Base-by-base conservation (phyloP, 225 moss, liverwort and hornwort species). In the Antitrichia curtipendula region DNA sequence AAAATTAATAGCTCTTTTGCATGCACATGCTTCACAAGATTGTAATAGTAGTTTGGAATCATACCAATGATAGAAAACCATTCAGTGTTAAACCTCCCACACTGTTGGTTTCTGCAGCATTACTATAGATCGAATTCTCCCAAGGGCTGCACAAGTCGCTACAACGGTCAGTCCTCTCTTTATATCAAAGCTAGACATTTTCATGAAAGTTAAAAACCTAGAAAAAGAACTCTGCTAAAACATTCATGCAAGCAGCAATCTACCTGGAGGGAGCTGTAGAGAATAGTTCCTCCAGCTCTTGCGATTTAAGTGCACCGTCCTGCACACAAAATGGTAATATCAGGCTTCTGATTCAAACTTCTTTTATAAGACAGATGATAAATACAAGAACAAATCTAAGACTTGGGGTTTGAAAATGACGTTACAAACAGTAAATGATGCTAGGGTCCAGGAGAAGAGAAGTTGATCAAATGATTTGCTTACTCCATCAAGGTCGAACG, bases 201-300 rank as follows among this genome's bases (percentile, higher is more conserved):
- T 69, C 25, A 58, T 82, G 49, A 62, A 72, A 59, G 1, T 65
- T 31, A 71, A 84, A 60, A 81, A 65, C 53, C 52, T 73, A 83
- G 41, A 66, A 89, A 36, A 27, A 78, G 73, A 73, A 40, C 18
- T 64, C 75, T 16, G 27, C 69, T 50, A 60, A 77, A 24, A 80
- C 47, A 86, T 75, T 56, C 50, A 76, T 81, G 77, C 45, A 66
- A 89, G 50, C n/a, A 54, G 88, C 34, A 56, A 87, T 87, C 38
- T 57, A 97, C 97, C 94, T 99, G 38, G 93, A 96, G 79, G 98
- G 98, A 54, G 97, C 96, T 75, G 96, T 97, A 53, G 98, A 99
- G 72, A 99, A 99, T 41, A 99, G 91, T 80, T 99, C 97, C 83
- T 97, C 98, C 84, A 97, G 90, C 86, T 99, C 97, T 90, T 95